Evolutionary conservation across 495 filamentous ascomycete species (phyloP), one percentile per base, ranked within the genome.

Genomic region (Lindgomyces ingoldianus): DNA sequence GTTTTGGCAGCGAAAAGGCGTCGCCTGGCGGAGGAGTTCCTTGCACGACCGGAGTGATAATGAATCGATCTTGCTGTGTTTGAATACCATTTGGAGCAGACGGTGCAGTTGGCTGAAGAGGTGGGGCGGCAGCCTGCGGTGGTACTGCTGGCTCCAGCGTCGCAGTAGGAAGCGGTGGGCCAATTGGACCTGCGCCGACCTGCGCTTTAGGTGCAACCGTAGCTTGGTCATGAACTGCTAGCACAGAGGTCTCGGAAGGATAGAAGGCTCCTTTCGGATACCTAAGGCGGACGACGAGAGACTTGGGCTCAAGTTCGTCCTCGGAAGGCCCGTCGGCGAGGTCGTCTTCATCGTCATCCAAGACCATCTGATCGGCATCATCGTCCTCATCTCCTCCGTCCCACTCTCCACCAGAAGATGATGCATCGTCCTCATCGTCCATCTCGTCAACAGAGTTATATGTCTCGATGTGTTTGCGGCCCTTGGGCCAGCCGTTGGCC

Each of bases 341-440:
- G 12, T 68, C 74, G 19, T 73, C 70, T 51, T 72, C 68, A 2
- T 67, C 58, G 14, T 73, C 66, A 49, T 72, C 73, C n/a, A 67
- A 82, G 48, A 87, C 83, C n/a, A 64, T 63, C 24, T 57, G 57
- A 18, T 71, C 70, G 14, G 47, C 61, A 4, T 89, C 86, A 4
- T 87, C 84, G 24, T 86, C 87, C 60, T 91, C 87, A 41, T 88
- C 86, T n/a, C 85, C 89, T 25, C 85, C 87, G 67, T 84, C 74
- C 84, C 84, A 88, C 48, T 86, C 84, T 57, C 86, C 83, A 18
- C 78, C 85, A 59, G 78, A 84, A 2, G 79, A 80, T 16, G 74
- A 72, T 3, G 78, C 81, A 51, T 87, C 85, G 33, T 82, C 85
- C 63, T 87, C 88, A 57, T 85, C 81, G 42, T 88, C 88, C 75